Conservation (phyloP, 257 asterid genomes). For the Anisodus acutangulus region DNA sequence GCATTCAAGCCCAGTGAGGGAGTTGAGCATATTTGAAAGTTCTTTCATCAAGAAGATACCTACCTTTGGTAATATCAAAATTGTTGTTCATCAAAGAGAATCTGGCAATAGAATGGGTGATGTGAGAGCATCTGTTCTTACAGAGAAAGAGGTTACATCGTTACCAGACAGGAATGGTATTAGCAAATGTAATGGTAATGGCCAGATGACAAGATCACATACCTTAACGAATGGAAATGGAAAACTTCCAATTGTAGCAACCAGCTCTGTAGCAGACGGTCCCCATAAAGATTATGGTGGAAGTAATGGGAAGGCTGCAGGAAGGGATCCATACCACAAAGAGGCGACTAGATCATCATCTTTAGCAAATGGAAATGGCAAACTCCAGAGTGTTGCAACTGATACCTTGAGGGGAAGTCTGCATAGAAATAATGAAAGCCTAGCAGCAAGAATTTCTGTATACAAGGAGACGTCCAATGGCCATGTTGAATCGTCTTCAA, state of each 20-base stretch:
- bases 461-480: slow-evolving; percentile 46
- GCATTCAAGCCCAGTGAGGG: slow-evolving; percentile 45
- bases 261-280: slow-evolving; percentile 39
- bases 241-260: slow-evolving; percentile 37
- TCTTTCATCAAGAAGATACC: slow-evolving; percentile 45
- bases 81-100: slow-evolving; percentile 50
- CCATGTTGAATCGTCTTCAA: slow-evolving; percentile 37
- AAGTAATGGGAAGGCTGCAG: slow-evolving; percentile 32
- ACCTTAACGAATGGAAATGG: slow-evolving; percentile 46
- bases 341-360: slow-evolving; percentile 41
- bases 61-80: slow-evolving; percentile 51
- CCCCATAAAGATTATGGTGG: slow-evolving; percentile 39
- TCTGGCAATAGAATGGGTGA: slow-evolving; percentile 48
- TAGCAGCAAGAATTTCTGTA: slow-evolving; percentile 28
- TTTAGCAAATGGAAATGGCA: slow-evolving; percentile 46
- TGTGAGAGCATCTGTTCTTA: slow-evolving; percentile 38
- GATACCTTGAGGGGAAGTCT: slow-evolving; percentile 40
- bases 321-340: slow-evolving; percentile 21
- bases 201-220: slow-evolving; percentile 38
- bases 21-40: slow-evolving; percentile 40
- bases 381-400: slow-evolving; percentile 35
- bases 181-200: slow-evolving; percentile 38
- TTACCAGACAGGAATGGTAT: slow-evolving; percentile 46
- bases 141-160: slow-evolving; percentile 41
- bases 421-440: slow-evolving; percentile 39